A percentile compares a stretch with the other conserved stretches of the same genome.
These are phyloP conservation scores for Artemisia annua DNA, from an alignment of 129 eudicot species.

Conservation along the genomic window DNA sequence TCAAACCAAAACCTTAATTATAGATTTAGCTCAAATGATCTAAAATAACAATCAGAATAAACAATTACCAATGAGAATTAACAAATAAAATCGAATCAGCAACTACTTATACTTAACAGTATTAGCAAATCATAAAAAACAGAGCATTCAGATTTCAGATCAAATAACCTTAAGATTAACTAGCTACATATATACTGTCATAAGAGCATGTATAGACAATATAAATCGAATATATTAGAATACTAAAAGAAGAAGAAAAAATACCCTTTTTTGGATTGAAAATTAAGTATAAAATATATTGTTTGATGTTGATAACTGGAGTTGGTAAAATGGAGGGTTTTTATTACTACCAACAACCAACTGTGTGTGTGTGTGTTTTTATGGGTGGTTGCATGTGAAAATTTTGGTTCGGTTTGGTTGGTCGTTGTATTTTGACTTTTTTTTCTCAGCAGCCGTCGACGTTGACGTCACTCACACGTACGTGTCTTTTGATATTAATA, in stretches of 20 bases:
- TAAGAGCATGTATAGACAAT: too few species aligned
- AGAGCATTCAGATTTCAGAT: too few species aligned
- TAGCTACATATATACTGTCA: too few species aligned
- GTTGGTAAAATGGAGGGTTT: background rate
- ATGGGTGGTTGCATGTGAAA: constrained; percentile 1
- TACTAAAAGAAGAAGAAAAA: background rate
- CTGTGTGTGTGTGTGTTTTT: background rate
- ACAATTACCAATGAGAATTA: too few species aligned
- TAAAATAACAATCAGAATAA: too few species aligned
- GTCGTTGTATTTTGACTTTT: constrained; percentile 26
- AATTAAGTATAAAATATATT: background rate
- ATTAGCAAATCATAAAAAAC: too few species aligned
- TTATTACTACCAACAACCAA: constrained; percentile 23
- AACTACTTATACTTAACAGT: background rate
- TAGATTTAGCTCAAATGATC: too few species aligned
- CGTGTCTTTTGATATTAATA: background rate
- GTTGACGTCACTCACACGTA: constrained; percentile 30
- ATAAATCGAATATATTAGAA: too few species aligned
- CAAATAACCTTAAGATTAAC: too few species aligned
- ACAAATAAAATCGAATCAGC: background rate
- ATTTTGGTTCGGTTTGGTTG: background rate
- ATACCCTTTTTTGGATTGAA: background rate
- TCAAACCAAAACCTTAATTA: too few species aligned
- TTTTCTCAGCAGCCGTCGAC: constrained; percentile 17
- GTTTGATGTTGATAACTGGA: background rate